These are phyloP conservation scores for Lojkania enalia DNA, from an alignment of 2,329 filamentous ascomycete genomes.

Conservation along the genomic window DNA sequence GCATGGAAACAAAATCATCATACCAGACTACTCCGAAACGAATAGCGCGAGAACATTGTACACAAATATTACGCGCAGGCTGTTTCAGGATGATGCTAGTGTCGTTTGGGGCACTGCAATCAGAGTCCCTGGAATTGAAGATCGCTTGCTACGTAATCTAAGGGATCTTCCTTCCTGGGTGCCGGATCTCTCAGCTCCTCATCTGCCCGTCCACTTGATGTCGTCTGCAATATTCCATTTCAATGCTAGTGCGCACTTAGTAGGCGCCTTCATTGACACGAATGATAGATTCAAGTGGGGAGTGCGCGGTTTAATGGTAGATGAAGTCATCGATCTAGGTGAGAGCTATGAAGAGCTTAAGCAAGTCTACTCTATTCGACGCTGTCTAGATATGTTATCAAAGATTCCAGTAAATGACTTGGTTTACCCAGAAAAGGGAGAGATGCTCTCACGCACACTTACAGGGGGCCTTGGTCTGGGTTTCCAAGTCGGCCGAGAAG, in stretches of 20 bases:
- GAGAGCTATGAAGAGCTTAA: constrained; percentile 1
- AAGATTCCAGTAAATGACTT: not conserved
- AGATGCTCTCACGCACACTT: not conserved
- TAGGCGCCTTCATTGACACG: not conserved
- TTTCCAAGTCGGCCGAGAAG: not conserved
- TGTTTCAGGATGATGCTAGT: not conserved
- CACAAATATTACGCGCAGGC: constrained; percentile 1
- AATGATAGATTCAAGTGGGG: not conserved
- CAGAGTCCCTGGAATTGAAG: not conserved
- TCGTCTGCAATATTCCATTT: not conserved
- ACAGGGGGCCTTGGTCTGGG: not conserved
- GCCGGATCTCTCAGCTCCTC: not conserved
- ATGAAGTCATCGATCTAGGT: not conserved
- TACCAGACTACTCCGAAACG: not conserved
- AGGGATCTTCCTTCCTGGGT: constrained; percentile 2
- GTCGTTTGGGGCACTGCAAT: not conserved
- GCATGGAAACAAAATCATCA: constrained; percentile 1
- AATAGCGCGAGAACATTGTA: not conserved
- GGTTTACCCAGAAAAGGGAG: not conserved
- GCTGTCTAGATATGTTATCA: not conserved
- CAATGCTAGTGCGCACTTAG: not conserved
- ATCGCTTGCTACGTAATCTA: not conserved
- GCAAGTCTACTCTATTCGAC: not conserved
- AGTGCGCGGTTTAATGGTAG: not conserved
- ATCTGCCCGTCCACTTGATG: not conserved